A percentile compares a stretch with the other conserved stretches of the same genome.
Conservation (phyloP, 1,284 basidiomycete genomes). For the Rhodotorula sp. region DNA sequence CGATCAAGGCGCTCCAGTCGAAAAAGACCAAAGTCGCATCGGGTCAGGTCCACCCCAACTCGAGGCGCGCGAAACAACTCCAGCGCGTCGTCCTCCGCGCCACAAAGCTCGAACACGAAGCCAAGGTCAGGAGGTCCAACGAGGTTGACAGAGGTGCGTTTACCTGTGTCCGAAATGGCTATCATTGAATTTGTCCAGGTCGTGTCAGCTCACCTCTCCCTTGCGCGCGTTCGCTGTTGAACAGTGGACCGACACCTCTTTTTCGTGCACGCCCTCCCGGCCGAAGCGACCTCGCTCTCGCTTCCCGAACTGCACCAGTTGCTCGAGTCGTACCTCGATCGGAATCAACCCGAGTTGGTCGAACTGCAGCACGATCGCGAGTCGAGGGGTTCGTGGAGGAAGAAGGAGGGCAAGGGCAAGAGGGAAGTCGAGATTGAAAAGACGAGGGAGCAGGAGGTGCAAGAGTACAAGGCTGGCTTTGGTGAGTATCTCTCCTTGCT, state of each 20-base stretch:
- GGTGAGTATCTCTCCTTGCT: constrained; percentile 15
- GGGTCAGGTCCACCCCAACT: constrained; percentile 39
- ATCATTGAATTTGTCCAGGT: too few species aligned
- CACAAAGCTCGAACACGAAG: constrained; percentile 35
- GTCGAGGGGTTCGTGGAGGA: constrained; percentile 31
- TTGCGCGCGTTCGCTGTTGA: background rate
- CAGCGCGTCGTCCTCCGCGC: constrained; percentile 38
- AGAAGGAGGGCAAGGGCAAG: constrained; percentile 38
- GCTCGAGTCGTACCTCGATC: constrained; percentile 33
- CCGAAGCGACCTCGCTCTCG: constrained; percentile 29
- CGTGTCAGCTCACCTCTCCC: background rate
- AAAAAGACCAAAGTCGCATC: constrained; percentile 25
- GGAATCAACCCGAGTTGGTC: constrained; percentile 32
- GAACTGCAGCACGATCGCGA: constrained; percentile 30
- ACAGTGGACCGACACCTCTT: constrained; percentile 38
- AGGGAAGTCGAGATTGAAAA: constrained; percentile 38
- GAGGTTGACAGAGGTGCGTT: constrained; percentile 27
- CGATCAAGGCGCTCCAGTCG: constrained; percentile 35
- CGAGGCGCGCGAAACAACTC: constrained; percentile 40
- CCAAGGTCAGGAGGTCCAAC: constrained; percentile 20
- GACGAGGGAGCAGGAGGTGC: constrained; percentile 16
- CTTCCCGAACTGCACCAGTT: constrained; percentile 35
- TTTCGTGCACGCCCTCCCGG: constrained; percentile 35
- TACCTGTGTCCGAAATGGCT: too few species aligned
- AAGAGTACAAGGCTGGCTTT: constrained; percentile 38